phyloP scores from a whole-genome alignment of 495 filamentous ascomycete genomes.

The Entonaema liquescens region DNA sequence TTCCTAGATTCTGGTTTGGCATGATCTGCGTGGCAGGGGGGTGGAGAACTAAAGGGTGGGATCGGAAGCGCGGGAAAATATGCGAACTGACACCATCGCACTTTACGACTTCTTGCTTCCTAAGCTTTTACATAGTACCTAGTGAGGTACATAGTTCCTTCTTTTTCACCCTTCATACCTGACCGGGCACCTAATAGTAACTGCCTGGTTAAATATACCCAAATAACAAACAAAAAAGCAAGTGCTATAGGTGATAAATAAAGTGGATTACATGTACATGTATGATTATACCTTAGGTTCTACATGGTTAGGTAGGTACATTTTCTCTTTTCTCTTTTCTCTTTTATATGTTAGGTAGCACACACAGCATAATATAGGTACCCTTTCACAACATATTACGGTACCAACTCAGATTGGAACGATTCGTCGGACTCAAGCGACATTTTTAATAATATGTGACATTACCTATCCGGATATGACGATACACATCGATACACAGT shows the following conservation, averaged over 20 bases:
- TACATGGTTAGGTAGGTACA: neutral
- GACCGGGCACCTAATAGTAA: neutral
- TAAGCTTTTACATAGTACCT: conserved; percentile 2
- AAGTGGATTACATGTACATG: no score
- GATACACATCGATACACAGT: neutral
- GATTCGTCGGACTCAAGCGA: neutral
- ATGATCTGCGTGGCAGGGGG: conserved; percentile 37
- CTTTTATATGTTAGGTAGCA: neutral
- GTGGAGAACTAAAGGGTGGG: conserved; percentile 23
- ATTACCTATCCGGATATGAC: neutral
- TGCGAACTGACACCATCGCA: conserved; percentile 43
- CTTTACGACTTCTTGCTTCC: conserved; percentile 9
- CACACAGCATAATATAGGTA: neutral
- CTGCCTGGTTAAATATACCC: no score
- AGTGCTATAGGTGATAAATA: no score
- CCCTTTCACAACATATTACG: conserved; percentile 2
- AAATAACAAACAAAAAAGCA: no score
- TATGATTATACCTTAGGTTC: no score
- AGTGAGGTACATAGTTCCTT: neutral
- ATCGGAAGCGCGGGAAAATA: conserved; percentile 45
- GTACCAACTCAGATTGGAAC: neutral
- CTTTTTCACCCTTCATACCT: neutral
- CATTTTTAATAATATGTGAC: neutral
- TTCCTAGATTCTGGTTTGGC: conserved; percentile 24
- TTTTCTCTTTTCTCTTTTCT: no score